Conservation (phyloP, 148 eudicot species). For the Pouteria glomerata region DNA sequence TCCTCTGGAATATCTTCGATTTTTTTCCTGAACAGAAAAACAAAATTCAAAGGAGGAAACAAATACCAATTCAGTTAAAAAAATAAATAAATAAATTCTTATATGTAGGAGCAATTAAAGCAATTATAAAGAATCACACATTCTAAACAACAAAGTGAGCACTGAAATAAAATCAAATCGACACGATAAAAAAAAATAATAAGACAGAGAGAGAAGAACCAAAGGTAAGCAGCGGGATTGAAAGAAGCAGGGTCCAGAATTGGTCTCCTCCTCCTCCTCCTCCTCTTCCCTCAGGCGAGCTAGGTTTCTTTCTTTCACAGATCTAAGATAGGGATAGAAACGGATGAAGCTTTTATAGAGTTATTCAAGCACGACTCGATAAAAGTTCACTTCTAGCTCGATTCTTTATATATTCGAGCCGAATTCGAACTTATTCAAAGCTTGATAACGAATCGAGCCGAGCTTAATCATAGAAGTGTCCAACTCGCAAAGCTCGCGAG, state of each 20-base stretch:
- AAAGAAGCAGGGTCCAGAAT: slow-evolving; percentile 54
- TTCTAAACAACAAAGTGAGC: not conserved
- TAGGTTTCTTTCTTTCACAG: too few relatives aligned
- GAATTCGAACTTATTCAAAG: too few relatives aligned
- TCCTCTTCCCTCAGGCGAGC: too few relatives aligned
- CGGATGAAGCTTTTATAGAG: too few relatives aligned
- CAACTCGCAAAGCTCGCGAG: too few relatives aligned
- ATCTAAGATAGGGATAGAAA: too few relatives aligned
- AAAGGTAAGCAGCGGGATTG: slow-evolving; percentile 74
- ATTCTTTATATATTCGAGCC: too few relatives aligned
- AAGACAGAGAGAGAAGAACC: slow-evolving; percentile 26
- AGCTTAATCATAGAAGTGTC: too few relatives aligned
- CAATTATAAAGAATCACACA: not conserved
- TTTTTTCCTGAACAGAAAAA: slow-evolving; percentile 50
- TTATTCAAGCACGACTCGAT: too few relatives aligned
- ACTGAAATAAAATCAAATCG: not conserved
- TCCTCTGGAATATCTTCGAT: slow-evolving; percentile 76
- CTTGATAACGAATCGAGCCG: too few relatives aligned
- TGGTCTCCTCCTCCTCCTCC: too few relatives aligned
- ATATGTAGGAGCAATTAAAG: not conserved
- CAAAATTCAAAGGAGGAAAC: not conserved
- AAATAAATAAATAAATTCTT: not conserved
- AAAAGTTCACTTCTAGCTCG: too few relatives aligned
- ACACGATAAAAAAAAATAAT: not conserved
- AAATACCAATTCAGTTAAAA: not conserved